Base-by-base conservation (phyloP, 164 flowering plant genomes). In the Kalanchoe fedtschenkoi region DNA sequence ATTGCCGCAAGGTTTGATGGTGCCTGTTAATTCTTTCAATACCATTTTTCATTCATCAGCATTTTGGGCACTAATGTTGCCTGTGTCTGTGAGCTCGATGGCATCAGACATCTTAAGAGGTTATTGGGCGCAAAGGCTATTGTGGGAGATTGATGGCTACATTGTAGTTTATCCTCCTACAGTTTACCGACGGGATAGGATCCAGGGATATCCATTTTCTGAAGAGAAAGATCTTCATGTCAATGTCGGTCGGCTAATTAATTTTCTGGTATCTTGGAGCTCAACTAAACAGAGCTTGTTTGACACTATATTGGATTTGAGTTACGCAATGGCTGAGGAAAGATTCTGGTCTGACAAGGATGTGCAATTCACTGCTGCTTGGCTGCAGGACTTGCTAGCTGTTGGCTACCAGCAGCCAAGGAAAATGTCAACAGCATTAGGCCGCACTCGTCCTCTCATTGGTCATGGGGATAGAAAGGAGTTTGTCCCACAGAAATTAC, bases 151-250 rank as follows among this genome's bases (percentile, higher is more conserved):
- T 67, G 97, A 93, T 53, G 99, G 96, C 1, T 80, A 71, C 68
- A 87, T 88, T 58, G 97, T 79, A 28, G 95, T 91, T 71, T 90
- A 95, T 72, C 97, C 99, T 53, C 96, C 99, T 0, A 95, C 99
- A 0, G 75, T 91, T 58, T 90, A 95, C 74, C 70, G 97, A 14
- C 66, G 69, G 66, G 97, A 91, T 67, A 75, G 70, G 58, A 62
- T 81, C 35, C 84, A 84, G 57, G 76, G 85, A 1, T 95, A 91
- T 77, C 99, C 97, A 0, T 95, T 91, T 76, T 80, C 99, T 0
- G 97, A 90, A 62, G 99, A 95, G 82, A 91, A 91, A 68, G 99
- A 95, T 84, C 95, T 95, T 60, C 99, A 95, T 39, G 88, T 95
- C 10, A 91, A 90, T 68, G 99, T 91, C 6, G 95, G 97, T 22